Evolutionary conservation across 345 rosid genomes (phyloP), one percentile per base, ranked within the genome.

Genomic region (Jatropha curcas): DNA sequence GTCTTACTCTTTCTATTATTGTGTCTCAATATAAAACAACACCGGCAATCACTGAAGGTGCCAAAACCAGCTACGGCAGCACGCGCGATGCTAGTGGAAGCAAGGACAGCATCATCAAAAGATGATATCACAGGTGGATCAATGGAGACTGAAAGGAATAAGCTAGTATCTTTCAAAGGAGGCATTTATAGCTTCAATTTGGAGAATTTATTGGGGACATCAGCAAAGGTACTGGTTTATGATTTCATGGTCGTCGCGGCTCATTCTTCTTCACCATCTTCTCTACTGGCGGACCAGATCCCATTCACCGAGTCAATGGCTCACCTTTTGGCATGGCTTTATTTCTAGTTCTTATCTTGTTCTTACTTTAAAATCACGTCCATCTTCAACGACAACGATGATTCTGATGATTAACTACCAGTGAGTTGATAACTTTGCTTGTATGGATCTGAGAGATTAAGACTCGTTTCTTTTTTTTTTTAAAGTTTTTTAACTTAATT

Each of bases 151-250:
- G 97, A 94, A 79, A 85, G 92, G 85, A 94, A 94, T 81, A 92
- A 87, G 79, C 91, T 95, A 0, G 97, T 95, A 62, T 92, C 92
- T 82, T 85, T 94, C 8, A 89, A 89, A 60, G 99, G 99, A 45
- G 97, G 98, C 56, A 76, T 86, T 22, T 89, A 89, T 72, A 91
- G 88, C 77, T 95, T 95, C 71, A 98, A 95, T 77, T 76, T 95
- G 77, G 99, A 95, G 80, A 98, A 95, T 77, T 77, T 95, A 68
- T 71, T 95, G 68, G 84, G 99, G 75, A 98, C 99, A 31, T 95
- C 99, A 0, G 99, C 98, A 4, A 97, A 92, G 76, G 99, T 95
- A 80, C 92, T 95, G n/a, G 99, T 95, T 71, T 89, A 45, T 17
- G 99, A 95, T 76, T 95, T 76, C 93, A 81, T 92, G 88, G 81